phyloP scores from a whole-genome alignment of 805 yeast species.

The Cyberlindnera lachancei region DNA sequence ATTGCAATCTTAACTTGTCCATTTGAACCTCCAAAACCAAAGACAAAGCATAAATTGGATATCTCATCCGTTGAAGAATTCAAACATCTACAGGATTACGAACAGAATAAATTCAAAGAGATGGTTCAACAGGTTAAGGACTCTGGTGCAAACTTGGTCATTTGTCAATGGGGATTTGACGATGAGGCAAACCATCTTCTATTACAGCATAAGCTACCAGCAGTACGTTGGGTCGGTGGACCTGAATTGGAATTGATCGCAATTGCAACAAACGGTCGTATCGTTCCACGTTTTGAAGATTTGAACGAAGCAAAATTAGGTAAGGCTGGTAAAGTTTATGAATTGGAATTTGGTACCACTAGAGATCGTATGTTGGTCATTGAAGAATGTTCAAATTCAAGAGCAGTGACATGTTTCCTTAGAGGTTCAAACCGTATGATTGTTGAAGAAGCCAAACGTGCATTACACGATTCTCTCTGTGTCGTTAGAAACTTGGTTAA shows the following conservation, averaged over 20 bases:
- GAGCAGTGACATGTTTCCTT: slow-evolving; percentile 86
- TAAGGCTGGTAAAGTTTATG: slow-evolving; percentile 74
- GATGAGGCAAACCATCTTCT: slow-evolving; percentile 96
- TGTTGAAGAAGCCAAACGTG: slow-evolving; percentile 93
- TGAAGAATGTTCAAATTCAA: slow-evolving; percentile 79
- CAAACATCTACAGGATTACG: slow-evolving; percentile 83
- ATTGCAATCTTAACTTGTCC: slow-evolving; percentile 96
- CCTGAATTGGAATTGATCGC: slow-evolving; percentile 93
- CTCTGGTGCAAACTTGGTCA: slow-evolving; percentile 92
- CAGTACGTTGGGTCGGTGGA: slow-evolving; percentile 99
- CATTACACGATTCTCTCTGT: slow-evolving; percentile 92
- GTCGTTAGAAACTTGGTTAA: slow-evolving; percentile 93
- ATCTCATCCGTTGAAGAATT: slow-evolving; percentile 93
- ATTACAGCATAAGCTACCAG: slow-evolving; percentile 82
- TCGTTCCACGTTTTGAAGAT: slow-evolving; percentile 96
- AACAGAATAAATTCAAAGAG: slow-evolving; percentile 80
- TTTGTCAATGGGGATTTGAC: slow-evolving; percentile 99
- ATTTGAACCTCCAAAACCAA: slow-evolving; percentile 99
- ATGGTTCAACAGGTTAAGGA: slow-evolving; percentile 84
- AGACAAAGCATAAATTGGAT: slow-evolving; percentile 95
- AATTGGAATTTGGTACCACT: slow-evolving; percentile 92
- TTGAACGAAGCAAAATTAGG: slow-evolving; percentile 78
- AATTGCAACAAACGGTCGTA: slow-evolving; percentile 94
- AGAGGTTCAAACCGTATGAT: slow-evolving; percentile 98
- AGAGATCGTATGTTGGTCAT: slow-evolving; percentile 92